Base-by-base conservation (phyloP, 495 filamentous ascomycete species). In the Apodospora peruviana region DNA sequence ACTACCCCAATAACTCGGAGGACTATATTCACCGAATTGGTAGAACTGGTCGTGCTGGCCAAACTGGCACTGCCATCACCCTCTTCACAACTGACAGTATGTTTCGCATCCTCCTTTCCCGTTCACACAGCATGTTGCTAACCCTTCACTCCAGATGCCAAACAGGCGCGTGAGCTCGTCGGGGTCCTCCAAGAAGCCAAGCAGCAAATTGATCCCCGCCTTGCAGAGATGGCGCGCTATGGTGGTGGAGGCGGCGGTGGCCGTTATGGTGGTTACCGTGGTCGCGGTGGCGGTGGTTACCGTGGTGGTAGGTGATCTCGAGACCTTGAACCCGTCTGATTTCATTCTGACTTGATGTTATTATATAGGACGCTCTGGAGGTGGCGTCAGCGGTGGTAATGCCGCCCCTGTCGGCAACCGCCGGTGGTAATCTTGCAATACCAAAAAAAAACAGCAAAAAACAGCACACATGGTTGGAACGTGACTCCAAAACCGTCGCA, bases 1-100 rank as follows among this genome's bases (percentile, higher is more conserved):
- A 98, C 72, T 96, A 96, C 69, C 93, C 93, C 67, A 96, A 97
- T 79, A 98, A 98, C 78, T 97, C 93, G 71, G 93, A 98, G 74
- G 91, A 96, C 70, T 98, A 98, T 62, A 91, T 98, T 69, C 93
- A 98, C 72, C 88, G 93, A 73, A 98, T 98, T 76, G 93, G 86
- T 68, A 83, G 90, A 81, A 97, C 91, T 70, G 91, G 89, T 67
- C 88, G 91, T 81, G 93, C 91, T 56, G 93, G 93, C 69, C 82
- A 84, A 53, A 90, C 86, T 53, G 91, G 91, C 67, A 88, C 88
- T 58, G 91, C 91, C 55, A 94, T 96, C 63, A 96, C 91, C 43
- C 80, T 96, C 60, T 96, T 98, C 75, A 98, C 93, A 66, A 88
- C 93, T 85, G 93, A 97, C 71, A 96, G 90, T 96, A 82, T 69